phyloP scores from a whole-genome alignment of 2,329 filamentous ascomycete species.

The Botrytis byssoidea region DNA sequence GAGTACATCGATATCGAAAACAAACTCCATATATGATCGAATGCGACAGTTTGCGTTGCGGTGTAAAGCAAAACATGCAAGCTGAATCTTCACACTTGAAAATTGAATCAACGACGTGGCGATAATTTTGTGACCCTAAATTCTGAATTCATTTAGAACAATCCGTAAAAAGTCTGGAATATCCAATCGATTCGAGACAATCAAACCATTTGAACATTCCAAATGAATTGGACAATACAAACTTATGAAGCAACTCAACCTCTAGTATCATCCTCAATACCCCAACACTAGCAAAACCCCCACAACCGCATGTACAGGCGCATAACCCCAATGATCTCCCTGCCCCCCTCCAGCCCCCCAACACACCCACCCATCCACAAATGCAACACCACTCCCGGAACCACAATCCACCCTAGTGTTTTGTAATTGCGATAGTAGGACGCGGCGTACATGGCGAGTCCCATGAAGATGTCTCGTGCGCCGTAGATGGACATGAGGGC shows the following conservation, averaged over 20 bases:
- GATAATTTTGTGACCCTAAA: neutral
- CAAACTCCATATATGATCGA: neutral
- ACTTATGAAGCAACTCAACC: neutral
- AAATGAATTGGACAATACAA: neutral
- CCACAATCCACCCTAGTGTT: constrained; percentile 45
- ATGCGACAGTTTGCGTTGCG: neutral
- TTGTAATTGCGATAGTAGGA: constrained; percentile 42
- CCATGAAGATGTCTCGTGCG: constrained; percentile 51
- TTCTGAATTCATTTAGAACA: neutral
- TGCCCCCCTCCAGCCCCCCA: constrained; percentile 42
- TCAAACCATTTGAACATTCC: neutral
- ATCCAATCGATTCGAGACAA: neutral
- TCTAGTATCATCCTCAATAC: neutral
- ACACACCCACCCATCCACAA: constrained; percentile 48
- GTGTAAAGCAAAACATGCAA: neutral
- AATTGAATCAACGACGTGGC: neutral
- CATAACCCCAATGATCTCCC: constrained; percentile 46
- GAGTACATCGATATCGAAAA: rapidly evolving
- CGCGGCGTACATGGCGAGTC: constrained; percentile 41
- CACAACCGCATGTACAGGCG: neutral
- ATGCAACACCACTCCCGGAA: constrained; percentile 45
- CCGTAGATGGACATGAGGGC: constrained; percentile 49
- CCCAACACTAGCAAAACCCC: neutral
- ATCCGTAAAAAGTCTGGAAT: neutral
- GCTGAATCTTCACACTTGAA: neutral